Percentiles rank a stretch among this genome's conserved stretches.
phyloP scores from a whole-genome alignment of 192 early-diverging fungal genomes.

The Ambispora gerdemannii region DNA sequence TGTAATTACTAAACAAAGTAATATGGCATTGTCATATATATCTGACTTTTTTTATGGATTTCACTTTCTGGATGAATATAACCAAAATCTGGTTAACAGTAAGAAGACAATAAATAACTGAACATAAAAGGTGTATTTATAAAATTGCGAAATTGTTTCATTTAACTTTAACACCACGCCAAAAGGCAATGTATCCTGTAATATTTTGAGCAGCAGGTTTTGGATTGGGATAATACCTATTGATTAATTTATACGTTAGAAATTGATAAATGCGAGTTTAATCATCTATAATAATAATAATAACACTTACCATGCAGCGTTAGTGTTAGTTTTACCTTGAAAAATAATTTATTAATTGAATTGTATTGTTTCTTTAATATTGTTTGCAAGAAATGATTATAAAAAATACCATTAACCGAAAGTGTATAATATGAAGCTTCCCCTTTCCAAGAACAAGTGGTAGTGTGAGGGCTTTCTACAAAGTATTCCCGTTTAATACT shows the following conservation, averaged over 20 bases:
- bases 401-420: conserved; percentile 6
- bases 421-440: conserved; percentile 15
- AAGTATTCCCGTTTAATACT: conserved; percentile 14
- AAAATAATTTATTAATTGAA: background rate
- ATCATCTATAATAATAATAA: too few relatives aligned
- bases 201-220: conserved; percentile 23
- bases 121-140: too few relatives aligned
- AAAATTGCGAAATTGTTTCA: too few relatives aligned
- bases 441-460: conserved; percentile 23
- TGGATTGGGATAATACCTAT: conserved; percentile 22
- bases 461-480: conserved; percentile 16
- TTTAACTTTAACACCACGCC: conserved; percentile 28
- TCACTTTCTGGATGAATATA: too few relatives aligned
- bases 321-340: background rate
- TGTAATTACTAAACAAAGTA: too few relatives aligned
- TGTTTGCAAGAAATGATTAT: background rate
- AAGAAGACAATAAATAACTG: too few relatives aligned
- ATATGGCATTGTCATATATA: too few relatives aligned
- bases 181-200: conserved; percentile 22
- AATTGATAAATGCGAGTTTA: background rate
- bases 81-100: too few relatives aligned
- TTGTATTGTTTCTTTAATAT: background rate
- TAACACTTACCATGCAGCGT: conserved; percentile 27
- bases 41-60: too few relatives aligned
- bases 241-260: background rate